Conservation (phyloP, 1,284 basidiomycete genomes). For the Cryptococcus sp. region DNA sequence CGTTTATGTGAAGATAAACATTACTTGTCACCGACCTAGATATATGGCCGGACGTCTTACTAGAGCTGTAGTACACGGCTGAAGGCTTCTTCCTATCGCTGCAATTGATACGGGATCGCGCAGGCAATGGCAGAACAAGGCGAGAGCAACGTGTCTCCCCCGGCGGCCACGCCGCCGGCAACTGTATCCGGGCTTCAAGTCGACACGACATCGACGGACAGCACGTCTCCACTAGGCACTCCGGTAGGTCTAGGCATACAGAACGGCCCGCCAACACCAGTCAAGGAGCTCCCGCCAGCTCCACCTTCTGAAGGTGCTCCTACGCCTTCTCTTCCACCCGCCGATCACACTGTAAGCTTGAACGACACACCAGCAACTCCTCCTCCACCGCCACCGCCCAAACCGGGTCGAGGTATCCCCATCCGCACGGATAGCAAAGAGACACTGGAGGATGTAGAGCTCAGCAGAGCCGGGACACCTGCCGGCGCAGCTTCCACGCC, state of each 20-base stretch:
- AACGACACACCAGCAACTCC: slow-evolving; percentile 10
- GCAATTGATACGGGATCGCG: too few species aligned
- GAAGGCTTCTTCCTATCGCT: background rate
- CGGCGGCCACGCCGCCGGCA: background rate
- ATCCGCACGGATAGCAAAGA: slow-evolving; percentile 19
- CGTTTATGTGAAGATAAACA: too few species aligned
- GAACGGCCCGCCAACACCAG: slow-evolving; percentile 19
- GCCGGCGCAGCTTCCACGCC: slow-evolving; percentile 2
- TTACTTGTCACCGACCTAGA: too few species aligned
- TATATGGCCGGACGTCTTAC: too few species aligned
- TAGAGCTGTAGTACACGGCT: too few species aligned
- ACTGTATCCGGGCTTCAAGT: background rate
- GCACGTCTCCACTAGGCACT: background rate
- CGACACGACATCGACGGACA: background rate
- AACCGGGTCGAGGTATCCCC: slow-evolving; percentile 13
- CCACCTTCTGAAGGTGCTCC: slow-evolving; percentile 6
- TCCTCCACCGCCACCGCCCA: slow-evolving; percentile 25
- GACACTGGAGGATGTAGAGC: slow-evolving; percentile 31
- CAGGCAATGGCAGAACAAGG: background rate
- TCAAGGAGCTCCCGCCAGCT: slow-evolving; percentile 23
- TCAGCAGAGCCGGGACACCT: slow-evolving; percentile 30
- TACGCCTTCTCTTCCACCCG: background rate
- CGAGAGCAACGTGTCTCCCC: background rate
- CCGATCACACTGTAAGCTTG: background rate
- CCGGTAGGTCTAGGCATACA: slow-evolving; percentile 19